Evolutionary conservation across 169 alveolate genomes (phyloP).

Genomic region (Besnoitia besnoiti): DNA sequence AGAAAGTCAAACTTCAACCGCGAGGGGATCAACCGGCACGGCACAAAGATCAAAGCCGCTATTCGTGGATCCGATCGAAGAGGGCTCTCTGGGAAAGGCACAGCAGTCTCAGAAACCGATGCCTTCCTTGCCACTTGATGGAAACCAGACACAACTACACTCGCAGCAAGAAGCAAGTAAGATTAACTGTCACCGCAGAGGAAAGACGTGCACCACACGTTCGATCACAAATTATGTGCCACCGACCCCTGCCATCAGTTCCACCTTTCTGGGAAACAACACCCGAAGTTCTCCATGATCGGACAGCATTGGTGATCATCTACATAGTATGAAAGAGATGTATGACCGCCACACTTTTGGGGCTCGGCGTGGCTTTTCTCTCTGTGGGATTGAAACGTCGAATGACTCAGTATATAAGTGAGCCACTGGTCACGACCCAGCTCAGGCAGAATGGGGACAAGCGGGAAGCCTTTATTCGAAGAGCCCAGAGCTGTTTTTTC

Average conservation of each 20-base stretch:
- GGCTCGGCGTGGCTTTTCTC: not conserved
- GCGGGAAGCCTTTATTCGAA: conserved; percentile 7
- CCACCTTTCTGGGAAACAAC: no score
- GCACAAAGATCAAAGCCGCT: no score
- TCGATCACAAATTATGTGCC: no score
- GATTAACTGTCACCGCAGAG: no score
- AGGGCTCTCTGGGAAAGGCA: no score
- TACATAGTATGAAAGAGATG: not conserved
- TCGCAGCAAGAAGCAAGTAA: not conserved
- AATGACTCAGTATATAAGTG: not conserved
- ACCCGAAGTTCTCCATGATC: no score
- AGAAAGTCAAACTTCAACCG: no score
- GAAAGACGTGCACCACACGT: no score
- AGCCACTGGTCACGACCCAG: not conserved
- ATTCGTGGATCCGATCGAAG: not conserved
- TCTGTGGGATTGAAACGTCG: not conserved
- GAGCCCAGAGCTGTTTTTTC: not conserved
- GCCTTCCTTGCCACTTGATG: no score
- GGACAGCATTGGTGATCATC: not conserved
- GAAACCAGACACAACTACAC: not conserved
- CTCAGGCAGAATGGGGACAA: not conserved
- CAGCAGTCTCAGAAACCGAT: no score
- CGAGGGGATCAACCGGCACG: no score
- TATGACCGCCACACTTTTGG: not conserved
- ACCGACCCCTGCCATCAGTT: no score